Percentiles rank a stretch among this genome's conserved stretches.
Conservation (phyloP, 768 basidiomycete genomes). For the Candolleomyces aberdarensis region DNA sequence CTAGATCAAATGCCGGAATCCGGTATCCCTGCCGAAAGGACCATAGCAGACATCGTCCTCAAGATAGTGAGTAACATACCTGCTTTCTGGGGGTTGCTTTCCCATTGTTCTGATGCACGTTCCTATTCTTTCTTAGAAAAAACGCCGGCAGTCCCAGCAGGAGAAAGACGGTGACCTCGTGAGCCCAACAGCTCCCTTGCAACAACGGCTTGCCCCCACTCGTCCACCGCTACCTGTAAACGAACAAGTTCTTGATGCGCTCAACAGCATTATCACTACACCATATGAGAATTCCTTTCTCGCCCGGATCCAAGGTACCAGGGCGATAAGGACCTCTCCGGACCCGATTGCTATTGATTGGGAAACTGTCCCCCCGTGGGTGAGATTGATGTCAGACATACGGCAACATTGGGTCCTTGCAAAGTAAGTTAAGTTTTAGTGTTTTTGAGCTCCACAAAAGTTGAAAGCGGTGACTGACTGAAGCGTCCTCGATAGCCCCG, state of each 20-base stretch:
- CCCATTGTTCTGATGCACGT: background rate
- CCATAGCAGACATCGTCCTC: background rate
- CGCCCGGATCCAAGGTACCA: conserved; percentile 55
- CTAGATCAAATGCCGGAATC: background rate
- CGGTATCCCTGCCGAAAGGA: background rate
- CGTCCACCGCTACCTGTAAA: conserved; percentile 22
- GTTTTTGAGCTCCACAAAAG: background rate
- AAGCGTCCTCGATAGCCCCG: background rate
- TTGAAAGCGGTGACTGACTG: background rate
- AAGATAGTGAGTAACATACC: background rate
- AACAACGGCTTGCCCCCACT: conserved; percentile 28
- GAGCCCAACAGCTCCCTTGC: conserved; percentile 21
- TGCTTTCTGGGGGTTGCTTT: background rate
- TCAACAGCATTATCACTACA: conserved; percentile 58
- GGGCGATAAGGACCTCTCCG: conserved; percentile 20
- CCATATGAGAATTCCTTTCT: conserved; percentile 65
- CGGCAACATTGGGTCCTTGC: conserved; percentile 58
- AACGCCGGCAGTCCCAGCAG: background rate
- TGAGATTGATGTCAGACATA: conserved; percentile 70
- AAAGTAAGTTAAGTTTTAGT: conserved; percentile 43
- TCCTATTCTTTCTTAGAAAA: background rate
- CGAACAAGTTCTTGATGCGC: conserved; percentile 42
- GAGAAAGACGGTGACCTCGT: background rate
- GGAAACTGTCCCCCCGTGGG: conserved; percentile 72
- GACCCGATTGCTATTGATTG: conserved; percentile 63